phyloP scores from a whole-genome alignment of 208 protist genomes.

The Crithidia brevicula region DNA sequence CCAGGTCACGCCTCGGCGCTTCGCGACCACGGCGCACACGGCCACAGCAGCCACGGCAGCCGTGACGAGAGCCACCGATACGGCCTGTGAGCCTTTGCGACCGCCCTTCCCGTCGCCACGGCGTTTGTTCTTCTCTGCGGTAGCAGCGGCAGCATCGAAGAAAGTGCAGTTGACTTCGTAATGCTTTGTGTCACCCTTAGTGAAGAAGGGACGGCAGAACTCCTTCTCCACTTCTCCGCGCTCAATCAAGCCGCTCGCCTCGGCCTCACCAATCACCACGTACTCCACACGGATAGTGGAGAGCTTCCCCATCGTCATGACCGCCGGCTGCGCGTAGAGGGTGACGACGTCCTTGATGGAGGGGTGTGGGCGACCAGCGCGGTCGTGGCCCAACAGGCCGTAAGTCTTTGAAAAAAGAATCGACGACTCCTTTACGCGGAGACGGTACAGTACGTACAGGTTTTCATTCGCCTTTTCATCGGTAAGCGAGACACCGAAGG shows the following conservation, averaged over 20 bases:
- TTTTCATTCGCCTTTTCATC: conserved; percentile 8
- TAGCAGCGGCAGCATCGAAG: not conserved
- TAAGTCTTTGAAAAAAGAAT: conserved; percentile 74
- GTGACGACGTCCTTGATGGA: conserved; percentile 35
- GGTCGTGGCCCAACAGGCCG: conserved; percentile 36
- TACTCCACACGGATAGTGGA: conserved; percentile 66
- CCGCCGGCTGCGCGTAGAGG: conserved; percentile 37
- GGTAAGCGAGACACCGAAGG: conserved; percentile 32
- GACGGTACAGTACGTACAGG: conserved; percentile 51
- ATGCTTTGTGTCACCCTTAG: conserved; percentile 19
- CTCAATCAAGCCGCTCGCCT: conserved; percentile 29
- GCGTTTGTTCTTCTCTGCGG: conserved; percentile 6
- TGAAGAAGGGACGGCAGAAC: conserved; percentile 50
- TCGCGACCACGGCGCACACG: not conserved
- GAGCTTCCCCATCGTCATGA: conserved; percentile 38
- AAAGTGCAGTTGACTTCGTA: conserved; percentile 45
- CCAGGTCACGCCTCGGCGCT: conserved; percentile 5
- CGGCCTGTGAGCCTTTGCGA: not conserved
- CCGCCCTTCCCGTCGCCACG: not conserved
- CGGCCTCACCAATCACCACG: conserved; percentile 29
- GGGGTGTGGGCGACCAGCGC: conserved; percentile 15
- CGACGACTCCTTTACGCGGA: conserved; percentile 58
- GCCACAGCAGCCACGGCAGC: not conserved
- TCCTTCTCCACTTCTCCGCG: conserved; percentile 34
- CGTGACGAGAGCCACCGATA: not conserved